Conservation (phyloP, 352 stramenopile genomes). For the Pythium rhizo-oryzae region DNA sequence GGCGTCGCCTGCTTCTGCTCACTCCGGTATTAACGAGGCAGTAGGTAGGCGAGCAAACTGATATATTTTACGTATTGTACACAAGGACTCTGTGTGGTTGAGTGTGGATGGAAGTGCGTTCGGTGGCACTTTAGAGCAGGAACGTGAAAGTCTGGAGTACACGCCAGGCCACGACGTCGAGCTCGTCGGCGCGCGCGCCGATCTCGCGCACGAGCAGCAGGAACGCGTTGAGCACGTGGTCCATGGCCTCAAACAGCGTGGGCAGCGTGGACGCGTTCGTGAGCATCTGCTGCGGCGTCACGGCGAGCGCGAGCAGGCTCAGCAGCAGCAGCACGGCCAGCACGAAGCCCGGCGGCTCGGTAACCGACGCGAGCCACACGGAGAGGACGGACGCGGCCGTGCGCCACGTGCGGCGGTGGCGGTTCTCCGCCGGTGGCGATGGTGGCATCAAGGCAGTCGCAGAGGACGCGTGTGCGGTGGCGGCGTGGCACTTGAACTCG, state of each 20-base stretch:
- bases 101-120: no score
- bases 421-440: constrained; percentile 20
- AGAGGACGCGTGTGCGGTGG: not conserved
- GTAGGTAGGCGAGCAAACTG: not conserved
- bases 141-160: constrained; percentile 50
- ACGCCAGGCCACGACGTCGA: constrained; percentile 61
- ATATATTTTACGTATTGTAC: constrained; percentile 12
- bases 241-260: constrained; percentile 44
- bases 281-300: constrained; percentile 63
- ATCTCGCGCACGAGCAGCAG: constrained; percentile 69
- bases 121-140: constrained; percentile 35
- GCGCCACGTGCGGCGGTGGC: constrained; percentile 41
- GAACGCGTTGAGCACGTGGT: constrained; percentile 64
- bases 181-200: constrained; percentile 54
- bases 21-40: constrained; percentile 62
- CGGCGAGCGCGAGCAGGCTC: constrained; percentile 58
- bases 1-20: constrained; percentile 85
- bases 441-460: not conserved
- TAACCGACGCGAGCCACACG: constrained; percentile 68
- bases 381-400: constrained; percentile 75
- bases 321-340: constrained; percentile 72
- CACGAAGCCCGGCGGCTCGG: constrained; percentile 72
- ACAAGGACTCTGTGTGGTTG: not conserved
- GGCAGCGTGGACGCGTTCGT: constrained; percentile 60
- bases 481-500: constrained; percentile 35